Conservation (phyloP, 2,329 filamentous ascomycete species). For the Epichloe coenophiala region DNA sequence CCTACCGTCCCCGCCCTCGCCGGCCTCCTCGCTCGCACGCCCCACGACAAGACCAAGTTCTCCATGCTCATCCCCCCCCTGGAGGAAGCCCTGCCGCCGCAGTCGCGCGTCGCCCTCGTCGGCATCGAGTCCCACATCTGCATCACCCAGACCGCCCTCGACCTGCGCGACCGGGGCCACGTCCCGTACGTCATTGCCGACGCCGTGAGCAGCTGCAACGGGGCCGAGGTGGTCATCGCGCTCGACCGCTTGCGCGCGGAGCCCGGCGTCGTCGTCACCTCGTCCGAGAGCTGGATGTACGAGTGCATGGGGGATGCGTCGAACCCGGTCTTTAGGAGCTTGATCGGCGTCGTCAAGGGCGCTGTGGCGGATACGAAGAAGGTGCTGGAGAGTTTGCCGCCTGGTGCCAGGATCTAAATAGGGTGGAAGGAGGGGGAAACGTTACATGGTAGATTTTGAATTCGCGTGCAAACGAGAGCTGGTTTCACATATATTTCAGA, state of each 20-base stretch:
- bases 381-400: slow-evolving; percentile 48
- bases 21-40: slow-evolving; percentile 35
- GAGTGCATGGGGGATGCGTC: slow-evolving; percentile 72
- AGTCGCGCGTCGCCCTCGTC: slow-evolving; percentile 58
- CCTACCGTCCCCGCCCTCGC: slow-evolving; percentile 62
- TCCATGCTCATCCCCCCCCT: slow-evolving; percentile 72
- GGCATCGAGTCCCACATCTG: slow-evolving; percentile 94
- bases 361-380: slow-evolving; percentile 55
- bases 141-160: slow-evolving; percentile 81
- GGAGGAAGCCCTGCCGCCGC: slow-evolving; percentile 20
- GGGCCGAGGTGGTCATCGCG: slow-evolving; percentile 67
- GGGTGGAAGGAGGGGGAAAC: no score
- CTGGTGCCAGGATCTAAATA: slow-evolving; percentile 41
- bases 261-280: slow-evolving; percentile 61
- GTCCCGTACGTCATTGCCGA: slow-evolving; percentile 79
- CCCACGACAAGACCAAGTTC: slow-evolving; percentile 80
- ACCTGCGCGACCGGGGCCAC: slow-evolving; percentile 63
- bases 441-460: background rate
- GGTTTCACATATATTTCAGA: no score
- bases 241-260: slow-evolving; percentile 61
- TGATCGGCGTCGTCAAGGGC: slow-evolving; percentile 70
- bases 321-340: slow-evolving; percentile 55
- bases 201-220: slow-evolving; percentile 78
- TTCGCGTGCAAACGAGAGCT: no score
- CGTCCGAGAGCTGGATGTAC: slow-evolving; percentile 81